Evolutionary conservation across 306 rosid genomes (phyloP).

Genomic region (Phaseolus lunatus): DNA sequence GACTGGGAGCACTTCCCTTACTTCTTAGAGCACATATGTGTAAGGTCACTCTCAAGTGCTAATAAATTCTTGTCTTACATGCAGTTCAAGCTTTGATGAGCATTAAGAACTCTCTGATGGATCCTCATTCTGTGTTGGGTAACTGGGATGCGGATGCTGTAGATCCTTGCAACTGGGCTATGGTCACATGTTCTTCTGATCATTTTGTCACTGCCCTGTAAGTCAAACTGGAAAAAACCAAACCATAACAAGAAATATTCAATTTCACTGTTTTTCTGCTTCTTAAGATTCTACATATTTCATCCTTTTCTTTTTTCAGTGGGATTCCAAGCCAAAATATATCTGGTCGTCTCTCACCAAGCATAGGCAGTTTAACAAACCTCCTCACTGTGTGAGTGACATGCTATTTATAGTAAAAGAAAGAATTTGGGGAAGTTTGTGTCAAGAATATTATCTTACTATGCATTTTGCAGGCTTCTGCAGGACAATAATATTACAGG

Average conservation of each 20-base stretch:
- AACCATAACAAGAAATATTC: constrained; percentile 10
- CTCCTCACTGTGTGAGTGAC: constrained; percentile 76
- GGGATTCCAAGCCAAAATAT: constrained; percentile 84
- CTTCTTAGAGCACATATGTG: constrained; percentile 4
- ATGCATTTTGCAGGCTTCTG: constrained; percentile 60
- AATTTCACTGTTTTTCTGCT: background rate
- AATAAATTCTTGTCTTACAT: constrained; percentile 22
- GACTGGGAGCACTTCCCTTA: constrained; percentile 24
- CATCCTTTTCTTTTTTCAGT: constrained; percentile 46
- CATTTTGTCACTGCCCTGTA: constrained; percentile 71
- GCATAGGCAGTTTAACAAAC: constrained; percentile 82
- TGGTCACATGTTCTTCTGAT: constrained; percentile 84
- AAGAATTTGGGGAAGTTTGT: background rate
- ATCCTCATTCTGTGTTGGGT: constrained; percentile 66
- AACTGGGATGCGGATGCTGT: constrained; percentile 87
- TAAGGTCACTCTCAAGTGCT: background rate
- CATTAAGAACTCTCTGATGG: constrained; percentile 60
- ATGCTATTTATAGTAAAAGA: background rate
- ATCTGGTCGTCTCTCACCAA: constrained; percentile 85
- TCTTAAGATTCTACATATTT: constrained; percentile 18
- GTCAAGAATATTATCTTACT: constrained; percentile 16
- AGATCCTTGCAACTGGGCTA: constrained; percentile 93
- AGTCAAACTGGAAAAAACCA: constrained; percentile 45
- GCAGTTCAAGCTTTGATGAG: constrained; percentile 80
- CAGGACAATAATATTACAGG: constrained; percentile 88